Base-by-base conservation (phyloP, 208 protist genomes). In the Naegleria fowleri region DNA sequence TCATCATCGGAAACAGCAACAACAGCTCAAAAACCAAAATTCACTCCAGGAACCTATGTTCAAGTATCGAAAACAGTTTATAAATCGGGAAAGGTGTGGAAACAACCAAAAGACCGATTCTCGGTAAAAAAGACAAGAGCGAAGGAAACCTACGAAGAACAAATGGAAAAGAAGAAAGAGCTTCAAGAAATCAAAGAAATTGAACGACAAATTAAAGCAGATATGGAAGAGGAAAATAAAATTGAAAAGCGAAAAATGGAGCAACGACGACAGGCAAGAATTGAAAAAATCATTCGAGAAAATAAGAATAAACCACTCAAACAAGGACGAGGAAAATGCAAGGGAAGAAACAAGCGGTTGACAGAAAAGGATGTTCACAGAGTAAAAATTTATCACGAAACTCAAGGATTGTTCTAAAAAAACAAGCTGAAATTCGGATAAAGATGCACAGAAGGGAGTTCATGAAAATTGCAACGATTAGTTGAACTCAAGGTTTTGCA, bases 221-320 rank as follows among this genome's bases (percentile, higher is more conserved):
- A 87, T 52, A 51, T 87, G 15, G 41, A 87, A 87, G 83, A 41
- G n/a, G 83, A 87, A n/a, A 87, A 38, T 16, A 51, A 41, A 16
- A 38, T 52, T 52, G 40, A 87, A 51, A 51, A 40, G 19, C 7
- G 83, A 51, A 51, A 41, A 25, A 87, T 87, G 19, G 41, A 87
- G 52, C 83, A 87, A 52, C 7, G 83, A 87, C 40, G 41, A 51
- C 83, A 87, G 43, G 83, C 83, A 52, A 87, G 33, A 51, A 41
- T 87, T 87, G 83, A 87, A 48, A 40, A 52, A 41, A 41, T 40
- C 5, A 87, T 87, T 48, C 40, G 43, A n/a, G 83, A 41, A 19
- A 25, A 51, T 9, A 29, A 40, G 41, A 22, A 87, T 51, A 87
- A 87, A 51, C 83, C 83, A 51, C 38, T 51, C 1, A 87, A 51